Percentiles rank a stretch among this genome's conserved stretches.
Evolutionary conservation across 176 grass and related monocot species (phyloP).

Genomic region (Pontederia paniculata): DNA sequence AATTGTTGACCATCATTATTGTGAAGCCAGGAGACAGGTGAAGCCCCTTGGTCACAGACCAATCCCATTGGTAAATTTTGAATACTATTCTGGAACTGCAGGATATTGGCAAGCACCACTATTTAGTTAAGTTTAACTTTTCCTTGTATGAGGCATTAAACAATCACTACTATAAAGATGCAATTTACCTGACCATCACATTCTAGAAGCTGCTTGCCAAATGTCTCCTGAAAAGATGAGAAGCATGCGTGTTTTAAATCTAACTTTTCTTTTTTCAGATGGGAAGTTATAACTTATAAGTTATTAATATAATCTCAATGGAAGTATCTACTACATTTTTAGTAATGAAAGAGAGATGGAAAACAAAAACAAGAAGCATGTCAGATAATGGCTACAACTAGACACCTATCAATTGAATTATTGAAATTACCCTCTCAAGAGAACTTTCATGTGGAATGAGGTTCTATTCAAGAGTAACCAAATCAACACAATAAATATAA

Average conservation of each 20-base stretch:
- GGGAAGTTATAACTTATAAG: constrained; percentile 1
- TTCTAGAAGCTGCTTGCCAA: constrained; percentile 49
- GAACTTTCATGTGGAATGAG: not conserved
- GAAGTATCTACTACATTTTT: not conserved
- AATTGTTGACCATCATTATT: constrained; percentile 22
- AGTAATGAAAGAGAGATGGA: no score
- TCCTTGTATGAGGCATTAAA: not conserved
- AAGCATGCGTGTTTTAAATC: constrained; percentile 9
- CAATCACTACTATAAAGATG: constrained; percentile 1
- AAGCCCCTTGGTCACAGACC: constrained; percentile 21
- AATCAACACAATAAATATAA: no score
- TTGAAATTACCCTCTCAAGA: no score
- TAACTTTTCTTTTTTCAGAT: not conserved
- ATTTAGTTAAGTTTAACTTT: not conserved
- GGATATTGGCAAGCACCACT: constrained; percentile 11
- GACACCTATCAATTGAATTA: no score
- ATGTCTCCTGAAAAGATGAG: constrained; percentile 30
- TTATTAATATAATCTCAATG: not conserved
- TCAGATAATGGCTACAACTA: no score
- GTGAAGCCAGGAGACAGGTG: constrained; percentile 33
- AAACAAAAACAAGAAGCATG: no score
- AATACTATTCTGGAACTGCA: constrained; percentile 45
- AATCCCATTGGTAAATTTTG: constrained; percentile 36
- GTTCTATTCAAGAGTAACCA: no score
- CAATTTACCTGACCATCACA: constrained; percentile 48